phyloP scores from a whole-genome alignment of 257 asterid genomes.

The Ballota nigra region DNA sequence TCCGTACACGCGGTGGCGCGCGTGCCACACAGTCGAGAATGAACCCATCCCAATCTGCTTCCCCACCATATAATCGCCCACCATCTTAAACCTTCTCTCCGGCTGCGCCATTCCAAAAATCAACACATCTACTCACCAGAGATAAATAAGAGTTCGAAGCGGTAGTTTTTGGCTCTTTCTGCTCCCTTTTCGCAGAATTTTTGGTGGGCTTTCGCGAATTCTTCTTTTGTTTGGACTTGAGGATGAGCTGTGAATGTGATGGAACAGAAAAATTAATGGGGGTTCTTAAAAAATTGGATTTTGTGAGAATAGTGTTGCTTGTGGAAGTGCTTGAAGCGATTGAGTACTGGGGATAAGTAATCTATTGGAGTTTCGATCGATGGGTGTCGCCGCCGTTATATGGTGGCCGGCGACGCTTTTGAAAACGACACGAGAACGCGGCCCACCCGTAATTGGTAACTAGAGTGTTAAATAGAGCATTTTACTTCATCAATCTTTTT shows the following conservation, averaged over 20 bases:
- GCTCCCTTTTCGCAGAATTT: constrained; percentile 20
- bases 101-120: constrained; percentile 53
- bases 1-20: constrained; percentile 76
- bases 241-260: constrained; percentile 13
- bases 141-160: not conserved
- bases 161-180: constrained; percentile 25
- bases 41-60: constrained; percentile 86
- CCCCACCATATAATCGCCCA: constrained; percentile 83
- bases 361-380: not conserved
- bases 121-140: not conserved
- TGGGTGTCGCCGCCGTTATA: not conserved
- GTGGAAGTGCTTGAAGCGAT: not conserved
- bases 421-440: constrained; percentile 17
- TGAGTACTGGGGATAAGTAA: not conserved
- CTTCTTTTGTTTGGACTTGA: constrained; percentile 8
- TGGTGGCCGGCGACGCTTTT: constrained; percentile 25
- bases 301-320: constrained; percentile 19
- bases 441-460: not conserved
- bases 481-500: not conserved
- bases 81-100: constrained; percentile 43
- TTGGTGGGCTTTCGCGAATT: not conserved
- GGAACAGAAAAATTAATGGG: constrained; percentile 16
- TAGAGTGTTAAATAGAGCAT: not conserved
- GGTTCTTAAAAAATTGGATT: constrained; percentile 13
- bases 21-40: constrained; percentile 97